A percentile compares a stretch with the other conserved stretches of the same genome.
Evolutionary conservation across 306 rosid genomes (phyloP).

Genomic region (Aeschynomene evenia): DNA sequence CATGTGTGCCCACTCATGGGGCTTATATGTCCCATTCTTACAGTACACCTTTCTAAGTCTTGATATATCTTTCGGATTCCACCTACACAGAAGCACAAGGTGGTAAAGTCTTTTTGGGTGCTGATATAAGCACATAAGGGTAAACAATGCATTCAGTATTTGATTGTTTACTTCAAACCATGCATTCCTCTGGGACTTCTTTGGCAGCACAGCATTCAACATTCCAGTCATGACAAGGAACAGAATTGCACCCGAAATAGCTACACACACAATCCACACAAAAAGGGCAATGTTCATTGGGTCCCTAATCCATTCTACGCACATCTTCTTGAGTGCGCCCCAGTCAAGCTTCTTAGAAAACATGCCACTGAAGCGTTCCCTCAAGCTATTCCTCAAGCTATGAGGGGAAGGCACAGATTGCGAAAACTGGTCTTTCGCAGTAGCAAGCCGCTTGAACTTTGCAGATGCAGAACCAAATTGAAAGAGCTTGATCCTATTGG

Average conservation of each 20-base stretch:
- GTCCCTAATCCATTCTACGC: slow-evolving; percentile 65
- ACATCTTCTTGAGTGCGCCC: slow-evolving; percentile 61
- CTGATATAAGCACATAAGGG: slow-evolving; percentile 87
- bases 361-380: slow-evolving; percentile 57
- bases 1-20: slow-evolving; percentile 95
- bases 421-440: slow-evolving; percentile 57
- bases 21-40: slow-evolving; percentile 91
- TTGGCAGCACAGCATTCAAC: slow-evolving; percentile 63
- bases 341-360: slow-evolving; percentile 72
- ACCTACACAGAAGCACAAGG: slow-evolving; percentile 74
- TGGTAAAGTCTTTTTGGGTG: slow-evolving; percentile 81
- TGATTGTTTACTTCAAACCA: slow-evolving; percentile 98
- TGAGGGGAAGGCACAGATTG: slow-evolving; percentile 53
- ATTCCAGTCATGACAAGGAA: slow-evolving; percentile 98
- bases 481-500: slow-evolving; percentile 44
- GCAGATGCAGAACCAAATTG: slow-evolving; percentile 81
- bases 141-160: slow-evolving; percentile 90
- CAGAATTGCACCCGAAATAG: slow-evolving; percentile 87
- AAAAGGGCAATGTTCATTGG: slow-evolving; percentile 95
- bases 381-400: slow-evolving; percentile 46
- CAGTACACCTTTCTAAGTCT: slow-evolving; percentile 74
- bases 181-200: slow-evolving; percentile 61
- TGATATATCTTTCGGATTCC: slow-evolving; percentile 63
- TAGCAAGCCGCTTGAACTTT: slow-evolving; percentile 59
- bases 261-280: slow-evolving; percentile 68